A percentile compares a stretch with the other conserved stretches of the same genome.
Evolutionary conservation across 2,329 filamentous ascomycete genomes (phyloP).

Genomic region (Penicillium aurantiogriseum): DNA sequence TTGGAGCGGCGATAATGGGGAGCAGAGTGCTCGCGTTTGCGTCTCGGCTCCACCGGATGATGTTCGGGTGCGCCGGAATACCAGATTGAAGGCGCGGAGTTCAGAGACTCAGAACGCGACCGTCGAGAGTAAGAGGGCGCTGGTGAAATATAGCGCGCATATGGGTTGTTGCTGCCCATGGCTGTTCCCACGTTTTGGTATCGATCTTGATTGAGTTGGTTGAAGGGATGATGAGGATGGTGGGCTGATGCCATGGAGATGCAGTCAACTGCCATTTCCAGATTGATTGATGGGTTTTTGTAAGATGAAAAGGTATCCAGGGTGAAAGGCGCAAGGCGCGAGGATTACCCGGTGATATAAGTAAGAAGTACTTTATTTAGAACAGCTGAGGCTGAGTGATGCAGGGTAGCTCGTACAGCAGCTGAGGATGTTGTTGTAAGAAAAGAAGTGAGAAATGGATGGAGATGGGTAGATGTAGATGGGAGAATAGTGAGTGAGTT

Average conservation of each 20-base stretch:
- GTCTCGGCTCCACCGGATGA: constrained; percentile 26
- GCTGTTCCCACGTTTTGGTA: constrained; percentile 3
- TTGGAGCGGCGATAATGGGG: constrained; percentile 19
- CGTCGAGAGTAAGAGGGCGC: constrained; percentile 20
- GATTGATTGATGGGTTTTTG: background rate
- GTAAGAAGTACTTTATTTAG: constrained; percentile 5
- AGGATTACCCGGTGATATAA: constrained; percentile 12
- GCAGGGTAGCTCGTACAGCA: constrained; percentile 13
- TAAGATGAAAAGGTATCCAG: background rate
- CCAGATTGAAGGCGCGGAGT: constrained; percentile 23
- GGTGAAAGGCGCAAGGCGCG: background rate
- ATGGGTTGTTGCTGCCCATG: constrained; percentile 27
- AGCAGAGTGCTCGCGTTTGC: constrained; percentile 16
- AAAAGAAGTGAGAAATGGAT: background rate
- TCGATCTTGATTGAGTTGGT: constrained; percentile 13
- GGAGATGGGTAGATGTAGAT: background rate
- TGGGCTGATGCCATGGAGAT: constrained; percentile 25
- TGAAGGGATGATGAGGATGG: constrained; percentile 23
- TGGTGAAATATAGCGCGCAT: constrained; percentile 28
- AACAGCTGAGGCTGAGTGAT: constrained; percentile 12
- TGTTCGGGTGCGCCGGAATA: constrained; percentile 28
- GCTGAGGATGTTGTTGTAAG: background rate
- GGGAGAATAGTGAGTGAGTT: background rate
- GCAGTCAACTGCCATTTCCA: constrained; percentile 21
- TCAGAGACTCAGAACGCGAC: constrained; percentile 24